Conservation (phyloP, 2,329 filamentous ascomycete species). For the Ilyonectria robusta region DNA sequence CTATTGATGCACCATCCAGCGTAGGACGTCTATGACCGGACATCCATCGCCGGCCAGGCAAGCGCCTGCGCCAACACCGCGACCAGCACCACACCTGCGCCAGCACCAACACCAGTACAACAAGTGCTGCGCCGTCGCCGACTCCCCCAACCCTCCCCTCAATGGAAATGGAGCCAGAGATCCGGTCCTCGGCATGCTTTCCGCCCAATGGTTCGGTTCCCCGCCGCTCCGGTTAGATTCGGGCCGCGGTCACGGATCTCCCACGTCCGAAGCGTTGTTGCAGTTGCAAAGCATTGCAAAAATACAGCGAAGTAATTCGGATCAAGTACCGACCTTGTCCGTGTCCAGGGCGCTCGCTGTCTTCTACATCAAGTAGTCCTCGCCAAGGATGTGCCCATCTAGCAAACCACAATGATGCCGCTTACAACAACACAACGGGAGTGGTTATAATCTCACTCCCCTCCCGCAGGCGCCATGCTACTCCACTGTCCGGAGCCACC, state of each 20-base stretch:
- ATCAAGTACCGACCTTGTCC: constrained; percentile 1
- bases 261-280: constrained; percentile 4
- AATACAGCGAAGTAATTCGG: constrained; percentile 8
- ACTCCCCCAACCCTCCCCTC: constrained; percentile 8
- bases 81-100: not conserved
- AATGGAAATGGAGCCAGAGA: not conserved
- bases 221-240: constrained; percentile 41
- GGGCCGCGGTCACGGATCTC: constrained; percentile 42
- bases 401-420: constrained; percentile 7
- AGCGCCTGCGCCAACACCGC: constrained; percentile 7
- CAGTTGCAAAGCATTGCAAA: constrained; percentile 10
- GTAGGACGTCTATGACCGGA: constrained; percentile 15
- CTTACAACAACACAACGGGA: constrained; percentile 13
- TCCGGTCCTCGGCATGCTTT: constrained; percentile 15
- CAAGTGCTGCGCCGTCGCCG: constrained; percentile 20
- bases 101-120: constrained; percentile 7
- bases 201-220: constrained; percentile 2
- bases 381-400: constrained; percentile 5
- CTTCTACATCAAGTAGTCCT: not conserved
- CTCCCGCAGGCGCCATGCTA: constrained; percentile 18
- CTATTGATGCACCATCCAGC: constrained; percentile 5
- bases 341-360: not conserved
- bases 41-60: constrained; percentile 16
- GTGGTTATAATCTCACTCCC: constrained; percentile 46
- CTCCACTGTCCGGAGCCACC: constrained; percentile 30